These are phyloP conservation scores for Pachysandra terminalis DNA, from an alignment of 164 flowering plant species.

Conservation along the genomic window DNA sequence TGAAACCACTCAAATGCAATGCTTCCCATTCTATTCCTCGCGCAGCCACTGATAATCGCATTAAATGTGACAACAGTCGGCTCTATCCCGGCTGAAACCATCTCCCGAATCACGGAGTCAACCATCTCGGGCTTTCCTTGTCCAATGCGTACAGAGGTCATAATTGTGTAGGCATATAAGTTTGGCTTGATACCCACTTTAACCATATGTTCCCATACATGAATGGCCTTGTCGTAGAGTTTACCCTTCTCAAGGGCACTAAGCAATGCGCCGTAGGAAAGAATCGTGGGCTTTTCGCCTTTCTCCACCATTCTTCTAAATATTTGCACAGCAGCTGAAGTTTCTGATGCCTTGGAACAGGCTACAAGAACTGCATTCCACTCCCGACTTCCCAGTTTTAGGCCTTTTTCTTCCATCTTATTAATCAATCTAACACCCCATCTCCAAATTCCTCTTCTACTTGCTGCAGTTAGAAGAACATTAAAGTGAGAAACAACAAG, in stretches of 20 bases:
- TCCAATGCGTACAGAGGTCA: constrained; percentile 73
- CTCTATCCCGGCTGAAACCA: constrained; percentile 55
- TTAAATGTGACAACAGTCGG: constrained; percentile 90
- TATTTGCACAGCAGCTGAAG: constrained; percentile 78
- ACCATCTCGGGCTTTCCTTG: constrained; percentile 60
- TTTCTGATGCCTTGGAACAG: constrained; percentile 90
- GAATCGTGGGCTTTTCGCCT: constrained; percentile 82
- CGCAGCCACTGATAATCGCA: constrained; percentile 82
- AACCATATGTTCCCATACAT: constrained; percentile 88
- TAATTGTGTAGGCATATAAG: constrained; percentile 76
- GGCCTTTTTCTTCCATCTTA: constrained; percentile 93
- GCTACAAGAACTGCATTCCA: constrained; percentile 98
- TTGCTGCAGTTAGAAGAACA: constrained; percentile 67
- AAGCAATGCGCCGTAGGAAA: constrained; percentile 93
- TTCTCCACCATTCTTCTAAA: constrained; percentile 84
- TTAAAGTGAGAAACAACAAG: constrained; percentile 82
- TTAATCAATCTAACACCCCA: constrained; percentile 84
- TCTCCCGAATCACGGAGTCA: constrained; percentile 58
- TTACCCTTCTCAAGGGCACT: constrained; percentile 95
- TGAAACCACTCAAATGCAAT: constrained; percentile 91
- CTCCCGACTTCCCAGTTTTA: constrained; percentile 73
- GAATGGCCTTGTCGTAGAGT: constrained; percentile 76
- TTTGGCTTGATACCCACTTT: constrained; percentile 81
- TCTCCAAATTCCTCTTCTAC: constrained; percentile 83
- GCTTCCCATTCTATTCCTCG: constrained; percentile 49